Evolutionary conservation across 2,329 filamentous ascomycete species (phyloP).

Genomic region (Penicillium sp.): DNA sequence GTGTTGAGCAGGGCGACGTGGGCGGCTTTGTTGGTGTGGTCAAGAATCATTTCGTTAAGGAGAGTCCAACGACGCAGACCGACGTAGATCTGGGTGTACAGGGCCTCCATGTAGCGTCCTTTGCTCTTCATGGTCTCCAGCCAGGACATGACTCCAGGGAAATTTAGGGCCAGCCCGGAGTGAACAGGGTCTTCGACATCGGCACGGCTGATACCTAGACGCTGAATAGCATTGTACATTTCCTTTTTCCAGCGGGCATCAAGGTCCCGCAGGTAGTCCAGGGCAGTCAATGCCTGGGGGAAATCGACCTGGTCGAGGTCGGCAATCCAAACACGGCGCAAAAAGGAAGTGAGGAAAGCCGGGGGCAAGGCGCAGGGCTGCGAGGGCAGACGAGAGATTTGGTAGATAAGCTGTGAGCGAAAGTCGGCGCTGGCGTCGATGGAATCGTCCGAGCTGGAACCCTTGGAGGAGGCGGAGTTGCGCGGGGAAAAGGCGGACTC

Average conservation of each 20-base stretch:
- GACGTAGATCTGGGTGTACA: conserved; percentile 64
- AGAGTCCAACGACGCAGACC: conserved; percentile 64
- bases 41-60: conserved; percentile 64
- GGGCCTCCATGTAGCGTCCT: conserved; percentile 52
- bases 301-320: conserved; percentile 63
- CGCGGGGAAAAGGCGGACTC: conserved; percentile 41
- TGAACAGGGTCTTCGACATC: conserved; percentile 45
- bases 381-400: conserved; percentile 59
- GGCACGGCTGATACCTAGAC: conserved; percentile 53
- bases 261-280: conserved; percentile 66
- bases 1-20: conserved; percentile 69
- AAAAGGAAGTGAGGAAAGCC: conserved; percentile 62
- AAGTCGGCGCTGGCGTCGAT: conserved; percentile 43
- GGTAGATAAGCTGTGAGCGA: conserved; percentile 44
- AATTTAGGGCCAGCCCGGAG: conserved; percentile 50
- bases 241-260: conserved; percentile 62
- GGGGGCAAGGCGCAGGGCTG: conserved; percentile 64
- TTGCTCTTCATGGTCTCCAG: conserved; percentile 53
- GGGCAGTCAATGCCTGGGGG: conserved; percentile 62
- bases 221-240: conserved; percentile 54
- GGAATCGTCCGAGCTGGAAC: conserved; percentile 21
- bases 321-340: conserved; percentile 59
- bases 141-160: conserved; percentile 59
- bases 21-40: conserved; percentile 64
- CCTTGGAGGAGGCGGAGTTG: conserved; percentile 28